A percentile compares a stretch with the other conserved stretches of the same genome.
Conservation (phyloP, 768 basidiomycete genomes). For the Cystofilobasidium capitatum region DNA sequence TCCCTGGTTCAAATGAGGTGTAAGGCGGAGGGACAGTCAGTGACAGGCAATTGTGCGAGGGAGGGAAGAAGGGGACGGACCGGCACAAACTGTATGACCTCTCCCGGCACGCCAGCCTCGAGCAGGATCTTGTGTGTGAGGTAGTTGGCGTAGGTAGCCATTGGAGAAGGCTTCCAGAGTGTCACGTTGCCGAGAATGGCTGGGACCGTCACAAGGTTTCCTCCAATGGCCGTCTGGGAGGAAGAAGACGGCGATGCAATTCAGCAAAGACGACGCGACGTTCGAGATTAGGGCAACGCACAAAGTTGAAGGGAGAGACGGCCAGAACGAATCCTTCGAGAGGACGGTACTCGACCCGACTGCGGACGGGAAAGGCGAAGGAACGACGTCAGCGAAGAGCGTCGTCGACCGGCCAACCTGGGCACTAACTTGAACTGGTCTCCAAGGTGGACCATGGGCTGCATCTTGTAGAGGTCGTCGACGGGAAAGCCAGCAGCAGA, state of each 20-base stretch:
- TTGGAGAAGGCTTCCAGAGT: constrained; percentile 95
- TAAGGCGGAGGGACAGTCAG: background rate
- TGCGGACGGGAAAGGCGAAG: no score
- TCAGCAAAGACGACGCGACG: background rate
- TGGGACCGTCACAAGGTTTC: constrained; percentile 71
- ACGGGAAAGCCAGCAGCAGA: no score
- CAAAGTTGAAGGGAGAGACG: constrained; percentile 85
- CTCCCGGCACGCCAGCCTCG: constrained; percentile 86
- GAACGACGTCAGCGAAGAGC: no score
- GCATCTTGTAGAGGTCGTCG: no score
- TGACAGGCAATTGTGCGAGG: no score
- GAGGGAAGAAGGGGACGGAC: no score
- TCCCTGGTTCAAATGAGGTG: background rate
- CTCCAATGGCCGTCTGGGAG: constrained; percentile 97
- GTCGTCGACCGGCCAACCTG: no score
- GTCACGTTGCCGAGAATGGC: constrained; percentile 89
- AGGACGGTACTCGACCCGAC: no score
- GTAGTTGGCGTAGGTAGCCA: constrained; percentile 90
- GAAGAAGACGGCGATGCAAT: background rate
- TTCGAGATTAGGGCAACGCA: no score
- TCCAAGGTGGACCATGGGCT: no score
- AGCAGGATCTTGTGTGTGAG: constrained; percentile 76
- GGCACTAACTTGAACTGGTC: no score
- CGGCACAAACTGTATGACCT: constrained; percentile 94
- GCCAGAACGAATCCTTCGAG: constrained; percentile 98